These are phyloP conservation scores for Dactylella cylindrospora DNA, from an alignment of 2,329 filamentous ascomycete species.

Conservation along the genomic window DNA sequence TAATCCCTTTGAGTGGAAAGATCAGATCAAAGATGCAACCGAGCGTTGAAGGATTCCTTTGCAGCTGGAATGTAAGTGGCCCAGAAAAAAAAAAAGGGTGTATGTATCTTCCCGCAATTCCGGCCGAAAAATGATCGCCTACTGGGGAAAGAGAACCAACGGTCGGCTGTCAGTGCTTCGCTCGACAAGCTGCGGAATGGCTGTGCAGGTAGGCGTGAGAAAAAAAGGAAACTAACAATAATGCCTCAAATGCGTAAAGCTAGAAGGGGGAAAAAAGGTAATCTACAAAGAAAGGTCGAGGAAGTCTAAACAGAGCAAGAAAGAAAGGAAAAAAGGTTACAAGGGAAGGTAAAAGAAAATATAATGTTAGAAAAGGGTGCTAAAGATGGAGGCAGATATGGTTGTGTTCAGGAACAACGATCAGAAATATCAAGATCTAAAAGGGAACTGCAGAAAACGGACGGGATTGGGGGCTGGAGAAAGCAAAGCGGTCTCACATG, in stretches of 20 bases:
- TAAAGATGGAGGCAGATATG: conserved; percentile 35
- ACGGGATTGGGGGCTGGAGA: conserved; percentile 41
- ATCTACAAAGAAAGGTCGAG: conserved; percentile 5
- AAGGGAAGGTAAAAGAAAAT: no score
- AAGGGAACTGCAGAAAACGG: conserved; percentile 40
- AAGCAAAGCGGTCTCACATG: conserved; percentile 19
- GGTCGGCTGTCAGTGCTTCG: conserved; percentile 32
- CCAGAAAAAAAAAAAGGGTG: no score
- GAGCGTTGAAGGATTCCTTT: no score
- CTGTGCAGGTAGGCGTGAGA: conserved; percentile 42
- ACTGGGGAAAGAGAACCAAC: conserved; percentile 21
- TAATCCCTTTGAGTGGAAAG: no score
- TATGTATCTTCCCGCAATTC: conserved; percentile 38
- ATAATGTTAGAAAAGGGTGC: no score
- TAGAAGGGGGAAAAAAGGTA: conserved; percentile 7
- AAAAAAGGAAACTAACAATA: conserved; percentile 38
- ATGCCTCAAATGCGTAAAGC: conserved; percentile 39
- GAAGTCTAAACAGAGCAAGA: background rate
- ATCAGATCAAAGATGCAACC: no score
- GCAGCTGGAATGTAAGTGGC: no score
- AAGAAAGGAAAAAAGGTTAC: conserved; percentile 7
- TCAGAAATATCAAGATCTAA: conserved; percentile 22
- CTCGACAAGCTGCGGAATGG: conserved; percentile 26
- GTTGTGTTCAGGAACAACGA: conserved; percentile 41
- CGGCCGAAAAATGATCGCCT: conserved; percentile 40